A percentile compares a stretch with the other conserved stretches of the same genome.
These are phyloP conservation scores for Kwoniella sp. DNA, from an alignment of 768 basidiomycete species.

Conservation along the genomic window DNA sequence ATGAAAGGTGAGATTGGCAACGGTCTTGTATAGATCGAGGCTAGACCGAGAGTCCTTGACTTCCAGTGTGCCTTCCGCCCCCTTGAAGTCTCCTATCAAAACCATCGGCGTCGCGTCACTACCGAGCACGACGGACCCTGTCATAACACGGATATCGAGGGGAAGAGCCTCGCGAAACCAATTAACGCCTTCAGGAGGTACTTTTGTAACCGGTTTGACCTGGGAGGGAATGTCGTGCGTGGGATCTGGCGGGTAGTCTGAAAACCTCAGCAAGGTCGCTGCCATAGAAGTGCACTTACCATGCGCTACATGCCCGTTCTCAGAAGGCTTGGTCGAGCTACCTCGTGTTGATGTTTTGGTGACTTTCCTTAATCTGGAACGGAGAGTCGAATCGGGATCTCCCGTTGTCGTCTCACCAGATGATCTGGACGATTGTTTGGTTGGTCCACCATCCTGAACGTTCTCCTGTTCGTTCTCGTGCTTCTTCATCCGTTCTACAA, in stretches of 20 bases:
- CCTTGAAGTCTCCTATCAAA: conserved; percentile 76
- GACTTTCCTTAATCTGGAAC: conserved; percentile 18
- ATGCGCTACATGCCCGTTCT: conserved; percentile 17
- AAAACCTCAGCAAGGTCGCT: neutral
- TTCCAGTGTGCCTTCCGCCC: conserved; percentile 77
- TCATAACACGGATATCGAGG: conserved; percentile 73
- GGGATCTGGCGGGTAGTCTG: conserved; percentile 16
- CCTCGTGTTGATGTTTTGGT: conserved; percentile 14
- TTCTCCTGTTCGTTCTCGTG: conserved; percentile 50
- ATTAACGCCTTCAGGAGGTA: conserved; percentile 32
- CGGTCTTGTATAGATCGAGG: conserved; percentile 79
- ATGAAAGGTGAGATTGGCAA: conserved; percentile 71
- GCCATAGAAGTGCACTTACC: conserved; percentile 9
- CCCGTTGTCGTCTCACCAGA: conserved; percentile 5
- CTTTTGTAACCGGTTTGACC: conserved; percentile 21
- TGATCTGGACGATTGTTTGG: conserved; percentile 11
- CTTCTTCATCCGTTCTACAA: conserved; percentile 71
- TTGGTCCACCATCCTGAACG: neutral
- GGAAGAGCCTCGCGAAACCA: conserved; percentile 79
- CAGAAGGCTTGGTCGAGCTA: conserved; percentile 13
- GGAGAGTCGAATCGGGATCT: conserved; percentile 9
- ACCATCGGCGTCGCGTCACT: conserved; percentile 82
- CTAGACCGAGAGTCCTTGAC: conserved; percentile 75
- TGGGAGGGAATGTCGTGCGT: conserved; percentile 17
- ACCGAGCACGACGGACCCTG: conserved; percentile 79